phyloP scores from a whole-genome alignment of 495 filamentous ascomycete species.

The Xylaria acuta region DNA sequence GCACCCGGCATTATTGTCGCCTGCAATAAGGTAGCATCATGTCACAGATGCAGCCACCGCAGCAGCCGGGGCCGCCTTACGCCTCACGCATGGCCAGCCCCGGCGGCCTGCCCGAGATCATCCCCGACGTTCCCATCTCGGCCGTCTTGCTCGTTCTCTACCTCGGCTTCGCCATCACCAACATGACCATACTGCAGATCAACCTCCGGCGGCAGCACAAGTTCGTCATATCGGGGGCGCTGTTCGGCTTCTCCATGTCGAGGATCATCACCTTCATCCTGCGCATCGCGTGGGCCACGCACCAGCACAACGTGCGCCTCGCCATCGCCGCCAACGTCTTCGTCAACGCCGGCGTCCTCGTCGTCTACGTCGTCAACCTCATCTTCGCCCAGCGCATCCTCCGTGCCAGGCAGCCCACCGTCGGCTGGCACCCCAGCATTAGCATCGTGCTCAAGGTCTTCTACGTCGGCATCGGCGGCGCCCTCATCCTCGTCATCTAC shows the following conservation, averaged over 20 bases:
- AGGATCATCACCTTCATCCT: slow-evolving; percentile 69
- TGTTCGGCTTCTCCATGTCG: slow-evolving; percentile 85
- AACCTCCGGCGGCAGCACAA: slow-evolving; percentile 68
- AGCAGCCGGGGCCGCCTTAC: slow-evolving; percentile 40
- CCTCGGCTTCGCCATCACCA: slow-evolving; percentile 58
- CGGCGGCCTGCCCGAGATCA: slow-evolving; percentile 62
- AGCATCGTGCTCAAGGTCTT: slow-evolving; percentile 59
- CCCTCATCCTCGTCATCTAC: slow-evolving; percentile 74
- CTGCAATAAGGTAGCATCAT: slow-evolving; percentile 2
- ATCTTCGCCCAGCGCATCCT: slow-evolving; percentile 81
- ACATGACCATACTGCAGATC: slow-evolving; percentile 70
- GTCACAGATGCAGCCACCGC: slow-evolving; percentile 12
- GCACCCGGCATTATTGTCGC: neutral
- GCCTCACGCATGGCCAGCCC: slow-evolving; percentile 54
- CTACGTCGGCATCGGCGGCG: slow-evolving; percentile 64
- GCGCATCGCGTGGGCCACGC: slow-evolving; percentile 66
- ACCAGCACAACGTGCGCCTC: slow-evolving; percentile 59
- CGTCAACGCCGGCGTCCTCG: slow-evolving; percentile 75
- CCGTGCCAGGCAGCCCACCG: slow-evolving; percentile 70
- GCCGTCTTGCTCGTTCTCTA: slow-evolving; percentile 73
- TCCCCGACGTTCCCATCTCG: slow-evolving; percentile 69
- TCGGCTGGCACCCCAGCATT: slow-evolving; percentile 68
- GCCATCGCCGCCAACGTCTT: slow-evolving; percentile 79
- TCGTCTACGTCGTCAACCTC: slow-evolving; percentile 82
- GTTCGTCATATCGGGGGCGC: slow-evolving; percentile 70